These are phyloP conservation scores for Wallacemonas rigidus DNA, from an alignment of 208 protist species.

Conservation along the genomic window DNA sequence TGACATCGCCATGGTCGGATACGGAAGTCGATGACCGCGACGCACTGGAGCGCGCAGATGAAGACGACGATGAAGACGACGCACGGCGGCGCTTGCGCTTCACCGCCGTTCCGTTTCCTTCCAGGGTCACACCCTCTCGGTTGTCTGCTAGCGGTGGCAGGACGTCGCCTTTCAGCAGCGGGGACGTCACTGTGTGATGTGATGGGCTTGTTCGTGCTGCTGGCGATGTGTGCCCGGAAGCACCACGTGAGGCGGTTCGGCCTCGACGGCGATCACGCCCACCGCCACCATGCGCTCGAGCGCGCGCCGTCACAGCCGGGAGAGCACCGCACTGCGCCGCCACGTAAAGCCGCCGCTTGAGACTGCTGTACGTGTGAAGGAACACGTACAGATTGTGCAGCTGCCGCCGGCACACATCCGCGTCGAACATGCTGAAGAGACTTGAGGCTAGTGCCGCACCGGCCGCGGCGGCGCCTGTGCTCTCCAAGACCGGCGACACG, in stretches of 20 bases:
- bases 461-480: background rate
- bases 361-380: conserved; percentile 31
- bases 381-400: conserved; percentile 59
- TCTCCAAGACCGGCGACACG: no score
- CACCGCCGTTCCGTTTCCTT: background rate
- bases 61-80: background rate
- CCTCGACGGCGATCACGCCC: background rate
- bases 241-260: background rate
- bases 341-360: conserved; percentile 28
- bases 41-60: background rate
- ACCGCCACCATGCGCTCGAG: background rate
- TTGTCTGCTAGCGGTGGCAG: background rate
- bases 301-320: background rate
- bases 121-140: background rate
- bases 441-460: background rate
- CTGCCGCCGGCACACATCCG: conserved; percentile 55
- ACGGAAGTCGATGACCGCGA: background rate
- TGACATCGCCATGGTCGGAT: background rate
- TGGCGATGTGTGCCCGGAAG: background rate
- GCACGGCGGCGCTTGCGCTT: background rate
- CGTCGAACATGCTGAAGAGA: conserved; percentile 58
- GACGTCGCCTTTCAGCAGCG: background rate
- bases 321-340: conserved; percentile 22
- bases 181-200: background rate
- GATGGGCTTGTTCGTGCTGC: background rate